These are phyloP conservation scores for Tylopilus balloui DNA, from an alignment of 768 basidiomycete species.

Conservation along the genomic window DNA sequence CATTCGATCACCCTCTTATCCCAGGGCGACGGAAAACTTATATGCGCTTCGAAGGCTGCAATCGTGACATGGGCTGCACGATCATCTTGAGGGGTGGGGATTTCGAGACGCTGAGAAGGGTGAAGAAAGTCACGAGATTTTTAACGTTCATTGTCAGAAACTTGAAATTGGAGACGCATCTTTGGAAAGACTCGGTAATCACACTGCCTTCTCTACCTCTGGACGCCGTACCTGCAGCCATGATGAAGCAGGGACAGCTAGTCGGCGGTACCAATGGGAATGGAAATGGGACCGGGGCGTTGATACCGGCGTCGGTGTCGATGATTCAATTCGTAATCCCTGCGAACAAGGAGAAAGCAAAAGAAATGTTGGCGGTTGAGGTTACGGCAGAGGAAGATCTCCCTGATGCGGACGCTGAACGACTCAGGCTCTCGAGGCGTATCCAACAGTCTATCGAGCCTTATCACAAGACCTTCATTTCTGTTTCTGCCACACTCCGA, in stretches of 20 bases:
- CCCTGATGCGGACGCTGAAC: slow-evolving; percentile 69
- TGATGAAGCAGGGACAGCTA: slow-evolving; percentile 27
- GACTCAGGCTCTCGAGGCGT: slow-evolving; percentile 61
- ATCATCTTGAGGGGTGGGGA: slow-evolving; percentile 88
- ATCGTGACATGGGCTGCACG: slow-evolving; percentile 89
- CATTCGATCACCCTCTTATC: slow-evolving; percentile 90
- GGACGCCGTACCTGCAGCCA: slow-evolving; percentile 54
- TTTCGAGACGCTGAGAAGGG: slow-evolving; percentile 68
- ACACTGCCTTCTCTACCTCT: slow-evolving; percentile 62
- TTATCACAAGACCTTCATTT: slow-evolving; percentile 83
- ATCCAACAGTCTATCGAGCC: slow-evolving; percentile 81
- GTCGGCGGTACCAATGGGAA: slow-evolving; percentile 22
- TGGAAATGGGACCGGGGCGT: slow-evolving; percentile 8
- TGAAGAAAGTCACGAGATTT: slow-evolving; percentile 93
- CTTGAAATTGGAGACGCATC: slow-evolving; percentile 86
- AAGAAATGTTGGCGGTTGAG: slow-evolving; percentile 18
- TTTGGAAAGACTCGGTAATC: slow-evolving; percentile 89
- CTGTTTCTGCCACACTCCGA: slow-evolving; percentile 86
- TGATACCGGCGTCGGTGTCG: slow-evolving; percentile 24
- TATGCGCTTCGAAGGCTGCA: slow-evolving; percentile 98
- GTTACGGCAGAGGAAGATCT: slow-evolving; percentile 43
- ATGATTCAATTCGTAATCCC: slow-evolving; percentile 20
- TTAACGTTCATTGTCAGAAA: slow-evolving; percentile 91
- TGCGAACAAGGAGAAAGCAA: slow-evolving; percentile 14
- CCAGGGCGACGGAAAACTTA: slow-evolving; percentile 94